A percentile compares a stretch with the other conserved stretches of the same genome.
Evolutionary conservation across 306 rosid genomes (phyloP).

Genomic region (Vigna reflexopilosa): DNA sequence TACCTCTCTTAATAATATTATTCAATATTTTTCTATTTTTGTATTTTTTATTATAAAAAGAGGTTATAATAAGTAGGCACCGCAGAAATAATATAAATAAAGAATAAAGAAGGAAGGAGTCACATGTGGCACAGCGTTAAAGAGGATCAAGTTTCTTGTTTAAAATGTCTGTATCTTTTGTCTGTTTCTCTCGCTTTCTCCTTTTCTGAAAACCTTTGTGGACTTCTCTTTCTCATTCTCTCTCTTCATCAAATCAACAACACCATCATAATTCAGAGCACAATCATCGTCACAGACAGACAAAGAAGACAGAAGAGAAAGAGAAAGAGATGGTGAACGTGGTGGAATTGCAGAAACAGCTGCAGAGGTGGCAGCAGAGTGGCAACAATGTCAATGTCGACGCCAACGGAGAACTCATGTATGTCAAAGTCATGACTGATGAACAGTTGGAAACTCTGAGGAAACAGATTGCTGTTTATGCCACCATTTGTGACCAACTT

Average conservation of each 20-base stretch:
- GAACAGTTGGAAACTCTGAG: constrained; percentile 91
- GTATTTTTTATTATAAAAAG: not conserved
- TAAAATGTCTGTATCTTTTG: constrained; percentile 39
- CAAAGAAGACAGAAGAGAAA: not conserved
- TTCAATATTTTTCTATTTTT: too few relatives aligned
- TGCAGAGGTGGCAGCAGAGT: constrained; percentile 47
- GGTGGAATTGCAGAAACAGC: constrained; percentile 75
- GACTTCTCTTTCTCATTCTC: constrained; percentile 16
- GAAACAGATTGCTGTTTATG: constrained; percentile 84
- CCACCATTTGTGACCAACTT: constrained; percentile 81
- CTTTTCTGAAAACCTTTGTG: constrained; percentile 36
- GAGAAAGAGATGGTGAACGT: constrained; percentile 44
- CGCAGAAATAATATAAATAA: not conserved
- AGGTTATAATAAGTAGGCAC: not conserved
- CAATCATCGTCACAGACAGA: not conserved
- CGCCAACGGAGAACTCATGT: constrained; percentile 56
- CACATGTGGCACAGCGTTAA: constrained; percentile 36
- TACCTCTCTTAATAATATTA: too few relatives aligned
- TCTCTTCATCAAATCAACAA: not conserved
- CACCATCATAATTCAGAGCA: not conserved
- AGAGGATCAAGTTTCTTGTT: constrained; percentile 16
- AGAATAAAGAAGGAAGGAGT: not conserved
- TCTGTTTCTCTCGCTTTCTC: constrained; percentile 49
- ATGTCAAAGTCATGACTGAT: constrained; percentile 95
- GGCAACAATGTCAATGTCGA: constrained; percentile 36